A percentile compares a stretch with the other conserved stretches of the same genome.
These are phyloP conservation scores for Exobasidium cylindrosporum DNA, from an alignment of 1,284 basidiomycete species.

Conservation along the genomic window DNA sequence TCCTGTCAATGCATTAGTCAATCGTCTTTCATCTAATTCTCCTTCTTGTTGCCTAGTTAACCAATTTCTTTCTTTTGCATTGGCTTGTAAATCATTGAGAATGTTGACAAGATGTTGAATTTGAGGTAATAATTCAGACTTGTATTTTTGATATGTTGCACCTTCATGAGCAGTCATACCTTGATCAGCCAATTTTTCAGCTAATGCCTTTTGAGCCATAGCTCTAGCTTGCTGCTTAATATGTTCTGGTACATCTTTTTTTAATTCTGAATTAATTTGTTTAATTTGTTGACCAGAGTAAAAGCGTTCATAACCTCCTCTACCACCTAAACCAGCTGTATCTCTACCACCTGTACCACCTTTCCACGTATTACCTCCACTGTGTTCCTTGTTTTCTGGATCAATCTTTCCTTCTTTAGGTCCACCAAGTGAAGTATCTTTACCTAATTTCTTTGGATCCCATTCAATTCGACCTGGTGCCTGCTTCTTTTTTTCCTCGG, in stretches of 20 bases:
- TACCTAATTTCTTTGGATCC: conserved; percentile 25
- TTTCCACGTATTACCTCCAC: conserved; percentile 56
- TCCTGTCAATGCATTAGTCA: conserved; percentile 56
- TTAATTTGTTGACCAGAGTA: conserved; percentile 53
- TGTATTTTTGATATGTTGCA: conserved; percentile 41
- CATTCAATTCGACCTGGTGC: conserved; percentile 14
- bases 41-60: conserved; percentile 55
- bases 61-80: conserved; percentile 56
- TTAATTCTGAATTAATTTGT: conserved; percentile 51
- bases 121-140: conserved; percentile 43
- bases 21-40: conserved; percentile 54
- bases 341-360: conserved; percentile 56
- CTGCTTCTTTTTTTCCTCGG: conserved; percentile 21
- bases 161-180: conserved; percentile 53
- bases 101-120: conserved; percentile 46
- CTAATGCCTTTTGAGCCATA: conserved; percentile 55
- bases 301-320: conserved; percentile 48
- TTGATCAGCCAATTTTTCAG: conserved; percentile 49
- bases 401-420: conserved; percentile 56
- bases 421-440: conserved; percentile 38
- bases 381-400: conserved; percentile 49
- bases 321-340: conserved; percentile 55
- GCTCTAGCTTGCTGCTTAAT: conserved; percentile 54
- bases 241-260: conserved; percentile 53
- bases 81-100: conserved; percentile 54